These are phyloP conservation scores for Crithidia expoeki DNA, from an alignment of 208 protist genomes.

Conservation along the genomic window DNA sequence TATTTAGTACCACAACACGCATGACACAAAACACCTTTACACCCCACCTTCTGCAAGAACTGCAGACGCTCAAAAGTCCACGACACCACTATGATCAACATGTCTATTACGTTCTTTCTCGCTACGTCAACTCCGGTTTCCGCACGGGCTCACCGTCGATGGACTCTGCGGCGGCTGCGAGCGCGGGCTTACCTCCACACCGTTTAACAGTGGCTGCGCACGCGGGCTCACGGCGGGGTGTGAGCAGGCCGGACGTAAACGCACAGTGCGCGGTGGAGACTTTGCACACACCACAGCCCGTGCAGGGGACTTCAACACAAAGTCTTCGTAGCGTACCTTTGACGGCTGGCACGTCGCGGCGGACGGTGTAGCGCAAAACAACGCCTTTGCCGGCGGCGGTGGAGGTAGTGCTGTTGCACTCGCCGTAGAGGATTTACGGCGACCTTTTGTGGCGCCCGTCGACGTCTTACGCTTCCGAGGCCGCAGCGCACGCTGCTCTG, in stretches of 20 bases:
- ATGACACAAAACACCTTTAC: no score
- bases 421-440: not conserved
- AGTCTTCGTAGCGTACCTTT: slow-evolving; percentile 17
- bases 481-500: not conserved
- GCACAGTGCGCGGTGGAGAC: slow-evolving; percentile 8
- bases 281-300: not conserved
- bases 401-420: not conserved
- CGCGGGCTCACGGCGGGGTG: slow-evolving; percentile 7
- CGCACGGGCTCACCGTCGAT: not conserved
- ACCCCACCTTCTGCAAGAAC: no score
- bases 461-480: slow-evolving; percentile 1
- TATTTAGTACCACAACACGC: no score
- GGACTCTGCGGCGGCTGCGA: not conserved
- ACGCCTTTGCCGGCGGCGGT: not conserved
- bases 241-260: slow-evolving; percentile 2
- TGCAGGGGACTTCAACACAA: not conserved
- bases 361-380: not conserved
- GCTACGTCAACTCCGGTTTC: not conserved
- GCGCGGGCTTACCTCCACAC: not conserved
- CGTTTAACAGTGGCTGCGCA: not conserved
- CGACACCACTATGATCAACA: no score
- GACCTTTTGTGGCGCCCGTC: not conserved
- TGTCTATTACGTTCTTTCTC: no score
- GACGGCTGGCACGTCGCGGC: not conserved
- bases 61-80: no score